Evolutionary conservation across 208 protist species (phyloP).

Genomic region (Jaenimonas drosophilae): DNA sequence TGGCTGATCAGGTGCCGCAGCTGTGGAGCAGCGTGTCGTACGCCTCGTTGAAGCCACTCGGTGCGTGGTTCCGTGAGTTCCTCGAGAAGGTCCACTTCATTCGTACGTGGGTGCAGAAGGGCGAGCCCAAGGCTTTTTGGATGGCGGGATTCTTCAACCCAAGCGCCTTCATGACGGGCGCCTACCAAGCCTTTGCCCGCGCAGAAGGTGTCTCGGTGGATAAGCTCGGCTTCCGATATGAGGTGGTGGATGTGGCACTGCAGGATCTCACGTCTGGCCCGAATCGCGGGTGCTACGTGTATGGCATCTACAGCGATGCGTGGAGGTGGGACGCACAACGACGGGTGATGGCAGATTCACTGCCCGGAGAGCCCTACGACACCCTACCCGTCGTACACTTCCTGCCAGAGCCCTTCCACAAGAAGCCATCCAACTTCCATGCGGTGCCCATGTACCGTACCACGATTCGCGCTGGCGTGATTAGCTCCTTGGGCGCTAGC

Average conservation of each 20-base stretch:
- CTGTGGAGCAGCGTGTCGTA: slow-evolving; percentile 92
- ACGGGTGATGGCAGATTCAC: slow-evolving; percentile 80
- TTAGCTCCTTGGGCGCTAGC: slow-evolving; percentile 94
- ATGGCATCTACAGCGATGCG: slow-evolving; percentile 95
- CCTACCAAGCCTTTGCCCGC: slow-evolving; percentile 93
- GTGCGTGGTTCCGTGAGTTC: slow-evolving; percentile 95
- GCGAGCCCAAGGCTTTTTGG: slow-evolving; percentile 92
- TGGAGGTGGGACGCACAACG: slow-evolving; percentile 88
- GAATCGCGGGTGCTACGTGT: slow-evolving; percentile 92
- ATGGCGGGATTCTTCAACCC: slow-evolving; percentile 97
- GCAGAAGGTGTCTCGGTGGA: slow-evolving; percentile 95
- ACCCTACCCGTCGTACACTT: slow-evolving; percentile 93
- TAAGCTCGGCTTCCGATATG: slow-evolving; percentile 90
- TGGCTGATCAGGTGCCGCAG: slow-evolving; percentile 92
- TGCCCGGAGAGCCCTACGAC: slow-evolving; percentile 83
- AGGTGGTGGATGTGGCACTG: slow-evolving; percentile 49
- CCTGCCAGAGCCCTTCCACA: slow-evolving; percentile 88
- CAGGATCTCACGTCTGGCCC: slow-evolving; percentile 56
- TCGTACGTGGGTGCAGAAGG: slow-evolving; percentile 88
- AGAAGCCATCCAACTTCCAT: slow-evolving; percentile 49
- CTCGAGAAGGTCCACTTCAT: slow-evolving; percentile 91
- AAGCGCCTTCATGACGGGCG: slow-evolving; percentile 98
- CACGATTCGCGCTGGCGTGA: slow-evolving; percentile 86
- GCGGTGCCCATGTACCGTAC: slow-evolving; percentile 94
- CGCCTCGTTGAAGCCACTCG: slow-evolving; percentile 95